Percentiles rank a stretch among this genome's conserved stretches.
These are phyloP conservation scores for Metarhizium robertsii DNA, from an alignment of 2,329 filamentous ascomycete genomes.

Conservation along the genomic window DNA sequence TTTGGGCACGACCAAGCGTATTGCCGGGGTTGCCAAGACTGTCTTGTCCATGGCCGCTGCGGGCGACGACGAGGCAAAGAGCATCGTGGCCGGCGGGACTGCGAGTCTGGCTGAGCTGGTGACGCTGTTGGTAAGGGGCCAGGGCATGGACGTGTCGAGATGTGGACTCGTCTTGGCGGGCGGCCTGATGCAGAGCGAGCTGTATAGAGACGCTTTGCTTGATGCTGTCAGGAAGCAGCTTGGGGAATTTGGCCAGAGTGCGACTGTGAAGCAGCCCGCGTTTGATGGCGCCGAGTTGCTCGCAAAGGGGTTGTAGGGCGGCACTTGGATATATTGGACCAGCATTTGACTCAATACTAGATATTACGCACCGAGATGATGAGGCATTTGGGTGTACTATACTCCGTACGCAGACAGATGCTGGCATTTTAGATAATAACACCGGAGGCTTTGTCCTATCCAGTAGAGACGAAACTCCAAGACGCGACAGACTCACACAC, in stretches of 20 bases:
- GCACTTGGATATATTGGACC: background rate
- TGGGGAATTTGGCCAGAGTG: constrained; percentile 9
- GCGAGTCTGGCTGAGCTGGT: constrained; percentile 7
- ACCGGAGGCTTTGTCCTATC: too few species aligned
- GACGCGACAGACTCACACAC: too few species aligned
- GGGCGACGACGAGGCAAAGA: constrained; percentile 9
- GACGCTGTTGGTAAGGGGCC: constrained; percentile 4
- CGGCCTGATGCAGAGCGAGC: constrained; percentile 13
- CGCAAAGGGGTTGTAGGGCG: background rate
- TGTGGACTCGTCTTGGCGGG: constrained; percentile 13
- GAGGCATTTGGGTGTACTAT: too few species aligned
- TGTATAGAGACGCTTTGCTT: constrained; percentile 7
- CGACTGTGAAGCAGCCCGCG: constrained; percentile 10
- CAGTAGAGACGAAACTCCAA: too few species aligned
- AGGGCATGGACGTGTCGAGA: constrained; percentile 8
- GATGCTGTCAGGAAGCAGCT: constrained; percentile 5
- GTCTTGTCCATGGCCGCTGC: constrained; percentile 10
- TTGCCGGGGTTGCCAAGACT: constrained; percentile 12
- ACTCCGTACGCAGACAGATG: too few species aligned
- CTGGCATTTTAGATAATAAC: too few species aligned
- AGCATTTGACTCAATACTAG: too few species aligned
- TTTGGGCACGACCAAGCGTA: constrained; percentile 7
- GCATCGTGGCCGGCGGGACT: constrained; percentile 11
- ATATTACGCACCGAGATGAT: too few species aligned
- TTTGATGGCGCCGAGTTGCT: constrained; percentile 8